Base-by-base conservation (phyloP, 2,329 filamentous ascomycete species). In the Colletotrichum karsti region DNA sequence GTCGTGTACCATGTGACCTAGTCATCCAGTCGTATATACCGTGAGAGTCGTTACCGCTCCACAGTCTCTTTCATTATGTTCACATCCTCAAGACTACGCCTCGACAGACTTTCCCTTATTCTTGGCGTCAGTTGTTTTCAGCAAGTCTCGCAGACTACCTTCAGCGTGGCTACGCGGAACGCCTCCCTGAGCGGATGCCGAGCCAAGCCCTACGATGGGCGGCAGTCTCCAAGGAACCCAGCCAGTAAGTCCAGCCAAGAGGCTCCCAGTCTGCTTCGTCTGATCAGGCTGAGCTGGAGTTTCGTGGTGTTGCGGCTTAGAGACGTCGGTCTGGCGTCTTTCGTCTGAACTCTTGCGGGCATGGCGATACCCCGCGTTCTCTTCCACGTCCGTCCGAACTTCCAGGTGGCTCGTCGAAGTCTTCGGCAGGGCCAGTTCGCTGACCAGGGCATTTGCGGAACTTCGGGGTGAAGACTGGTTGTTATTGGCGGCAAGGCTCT, bases 381-480 rank as follows among this genome's bases (percentile, higher is more conserved):
- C 74, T 30, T 76, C 75, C 7, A 76, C 72, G 7, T 77, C 73
- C 8, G 80, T 77, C 67, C 83, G 80, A 15, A 85, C 84, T 63
- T 85, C 81, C 1, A 88, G 77, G 58, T 86, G 81, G 60, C 80
- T 86, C 28, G 77, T 84, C 0, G 87, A 89, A 2, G 86, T 88
- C 70, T 88, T 85, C 2, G 88, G 87, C 18, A 83, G 74, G n/a
- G 88, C 87, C 4, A 85, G 88, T 58, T 87, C 83, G 71, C 88
- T 84, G 7, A 89, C 77, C 10, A 91, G 79, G 18, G 80, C 81
- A 2, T 79, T 77, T 6, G 81, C 76, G 1, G 81, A 79, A 3
- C 72, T 73, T 15, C 78, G 76, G 2, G 78, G 79, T 7, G 77
- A 74, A 9, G 74, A 56, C 2, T 70, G 57, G 48, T 79, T 76